phyloP scores from a whole-genome alignment of 1,284 basidiomycete genomes.

The Naganishia liquefaciens region DNA sequence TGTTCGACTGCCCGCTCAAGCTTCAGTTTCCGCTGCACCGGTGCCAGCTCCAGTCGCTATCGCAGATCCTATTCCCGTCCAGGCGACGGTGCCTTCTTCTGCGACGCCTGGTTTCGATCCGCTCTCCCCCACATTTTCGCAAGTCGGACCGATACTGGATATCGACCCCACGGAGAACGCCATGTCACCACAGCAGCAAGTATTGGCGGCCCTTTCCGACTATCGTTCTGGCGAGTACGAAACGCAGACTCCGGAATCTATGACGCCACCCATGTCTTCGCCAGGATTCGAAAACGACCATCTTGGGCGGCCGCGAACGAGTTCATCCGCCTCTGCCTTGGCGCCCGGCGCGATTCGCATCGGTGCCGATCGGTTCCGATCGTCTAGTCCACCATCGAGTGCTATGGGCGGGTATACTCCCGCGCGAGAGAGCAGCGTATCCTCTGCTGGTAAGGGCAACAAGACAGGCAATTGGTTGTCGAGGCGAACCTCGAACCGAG shows the following conservation, averaged over 20 bases:
- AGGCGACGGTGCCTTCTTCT: not conserved
- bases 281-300: conserved; percentile 2
- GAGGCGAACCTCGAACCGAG: not conserved
- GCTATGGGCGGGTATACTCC: conserved; percentile 11
- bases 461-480: conserved; percentile 12
- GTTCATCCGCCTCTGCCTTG: conserved; percentile 18
- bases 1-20: not conserved
- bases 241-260: conserved; percentile 13
- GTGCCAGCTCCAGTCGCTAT: not conserved
- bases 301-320: conserved; percentile 17
- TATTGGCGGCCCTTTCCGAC: conserved; percentile 22
- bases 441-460: conserved; percentile 11
- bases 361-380: not conserved
- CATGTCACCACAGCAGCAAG: conserved; percentile 24
- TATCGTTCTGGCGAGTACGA: conserved; percentile 14
- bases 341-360: conserved; percentile 25
- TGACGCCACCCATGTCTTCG: conserved; percentile 9
- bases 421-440: conserved; percentile 4
- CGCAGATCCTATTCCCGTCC: not conserved
- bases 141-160: conserved; percentile 22
- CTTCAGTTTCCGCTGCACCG: not conserved
- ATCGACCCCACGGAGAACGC: conserved; percentile 28
- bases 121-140: conserved; percentile 25
- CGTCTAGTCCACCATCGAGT: not conserved
- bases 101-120: not conserved